Conservation (phyloP, 2,329 filamentous ascomycete species). For the Colletotrichum limetticola region DNA sequence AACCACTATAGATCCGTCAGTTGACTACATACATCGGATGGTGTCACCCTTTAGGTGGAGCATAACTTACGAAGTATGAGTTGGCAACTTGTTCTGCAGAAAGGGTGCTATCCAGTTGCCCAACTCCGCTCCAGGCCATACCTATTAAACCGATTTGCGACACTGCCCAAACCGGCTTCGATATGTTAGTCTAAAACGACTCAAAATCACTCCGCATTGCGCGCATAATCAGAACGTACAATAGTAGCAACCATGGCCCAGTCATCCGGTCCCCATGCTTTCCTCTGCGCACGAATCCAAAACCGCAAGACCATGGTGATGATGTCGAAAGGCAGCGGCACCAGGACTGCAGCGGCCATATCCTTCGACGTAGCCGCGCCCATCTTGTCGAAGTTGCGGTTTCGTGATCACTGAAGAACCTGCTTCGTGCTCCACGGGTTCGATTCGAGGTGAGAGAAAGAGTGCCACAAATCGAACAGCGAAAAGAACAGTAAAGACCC, state of each 20-base stretch:
- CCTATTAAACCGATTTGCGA: conserved; percentile 20
- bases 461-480: not conserved
- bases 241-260: conserved; percentile 32
- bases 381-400: not conserved
- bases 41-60: fast-evolving
- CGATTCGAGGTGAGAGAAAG: not conserved
- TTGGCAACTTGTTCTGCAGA: conserved; percentile 8
- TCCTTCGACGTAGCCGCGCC: conserved; percentile 30
- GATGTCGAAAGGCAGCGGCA: conserved; percentile 22
- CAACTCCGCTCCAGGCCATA: conserved; percentile 34
- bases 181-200: not conserved
- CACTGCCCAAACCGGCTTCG: conserved; percentile 23
- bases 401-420: conserved; percentile 17
- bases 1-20: conserved; percentile 17
- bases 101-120: conserved; percentile 15
- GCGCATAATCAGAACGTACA: conserved; percentile 5
- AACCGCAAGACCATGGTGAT: conserved; percentile 20
- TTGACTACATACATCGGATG: not conserved
- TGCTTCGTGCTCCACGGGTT: conserved; percentile 18
- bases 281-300: conserved; percentile 27
- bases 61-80: conserved; percentile 23
- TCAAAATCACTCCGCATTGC: no score
- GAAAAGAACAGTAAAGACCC: not conserved
- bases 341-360: conserved; percentile 29
- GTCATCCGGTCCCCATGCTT: conserved; percentile 32